Evolutionary conservation across 495 filamentous ascomycete species (phyloP), one percentile per base, ranked within the genome.

Genomic region (Penicillium bovifimosum): DNA sequence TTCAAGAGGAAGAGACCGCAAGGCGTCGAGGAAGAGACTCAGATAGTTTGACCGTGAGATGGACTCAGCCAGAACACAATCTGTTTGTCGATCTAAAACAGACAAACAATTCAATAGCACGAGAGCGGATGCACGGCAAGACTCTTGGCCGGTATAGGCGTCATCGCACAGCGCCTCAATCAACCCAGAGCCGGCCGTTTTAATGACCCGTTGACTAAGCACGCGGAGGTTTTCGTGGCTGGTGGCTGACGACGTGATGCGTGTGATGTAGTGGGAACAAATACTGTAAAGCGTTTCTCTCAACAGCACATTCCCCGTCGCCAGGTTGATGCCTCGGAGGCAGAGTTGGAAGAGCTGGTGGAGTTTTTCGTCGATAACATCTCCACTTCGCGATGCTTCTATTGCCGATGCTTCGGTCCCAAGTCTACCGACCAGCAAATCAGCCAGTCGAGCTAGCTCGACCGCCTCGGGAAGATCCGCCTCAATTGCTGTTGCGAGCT

Each of bases 101-200:
- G 85, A 80, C 5, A 96, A 74, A 14, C 90, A 72, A 18, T 86
- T 84, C 26, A 90, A 72, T 18, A 96, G 72, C 26, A 96, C 77
- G 31, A 96, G 75, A 29, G 93, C 88, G 4, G 91, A 83, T 13
- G 91, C 84, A 50, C 91, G 85, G 62, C 88, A 93, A 18, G 76
- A 78, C 17, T 86, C 81, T 64, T 91, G 86, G 14, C 90, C 90
- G 53, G 83, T 83, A 66, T 91, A 90, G 46, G 90, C 93, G 75
- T 99, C 93, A 65, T 97, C 92, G 64, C 90, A 96, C 51, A 96
- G 78, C 11, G 88, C 82, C 61, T 93, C 88, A 42, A 97, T 77
- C 7, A 96, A 74, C 48, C 83, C 79, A 54, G 88, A 85, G 46
- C 93, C 91, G 31, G 86, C 79, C 14, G 80, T 69, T 56, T 86